These are phyloP conservation scores for Heimioporus sp. DNA, from an alignment of 768 basidiomycete genomes.

Conservation along the genomic window DNA sequence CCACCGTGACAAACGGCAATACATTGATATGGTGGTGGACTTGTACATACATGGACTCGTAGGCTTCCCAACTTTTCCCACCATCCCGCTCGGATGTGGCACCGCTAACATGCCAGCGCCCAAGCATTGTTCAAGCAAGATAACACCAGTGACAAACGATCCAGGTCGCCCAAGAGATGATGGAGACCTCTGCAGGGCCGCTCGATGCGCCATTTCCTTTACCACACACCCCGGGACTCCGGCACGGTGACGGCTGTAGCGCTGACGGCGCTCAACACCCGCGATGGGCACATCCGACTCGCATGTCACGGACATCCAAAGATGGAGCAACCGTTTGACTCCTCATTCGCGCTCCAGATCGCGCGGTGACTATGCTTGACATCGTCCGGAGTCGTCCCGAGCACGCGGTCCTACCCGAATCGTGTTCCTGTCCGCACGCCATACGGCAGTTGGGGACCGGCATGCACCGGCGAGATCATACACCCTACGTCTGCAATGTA, in stretches of 20 bases:
- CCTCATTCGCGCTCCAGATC: conserved; percentile 26
- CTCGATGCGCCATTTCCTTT: too few relatives aligned
- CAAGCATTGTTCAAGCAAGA: too few relatives aligned
- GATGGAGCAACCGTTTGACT: conserved; percentile 21
- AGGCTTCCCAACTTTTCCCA: too few relatives aligned
- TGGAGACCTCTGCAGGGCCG: too few relatives aligned
- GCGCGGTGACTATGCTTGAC: conserved; percentile 19
- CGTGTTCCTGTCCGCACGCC: conserved; percentile 37
- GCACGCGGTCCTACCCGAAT: conserved; percentile 5
- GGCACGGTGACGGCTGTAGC: conserved; percentile 16
- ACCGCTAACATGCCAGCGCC: too few relatives aligned
- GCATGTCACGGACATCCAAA: conserved; percentile 32
- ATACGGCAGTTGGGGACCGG: conserved; percentile 25
- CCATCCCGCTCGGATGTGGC: too few relatives aligned
- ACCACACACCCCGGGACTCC: too few relatives aligned
- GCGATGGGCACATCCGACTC: conserved; percentile 31
- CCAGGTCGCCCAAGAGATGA: too few relatives aligned
- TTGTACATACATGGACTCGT: too few relatives aligned
- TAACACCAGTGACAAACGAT: too few relatives aligned
- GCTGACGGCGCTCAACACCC: conserved; percentile 9
- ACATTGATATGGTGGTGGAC: too few relatives aligned
- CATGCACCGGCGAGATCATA: conserved; percentile 29
- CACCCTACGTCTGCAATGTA: conserved; percentile 36
- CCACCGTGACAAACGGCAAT: too few relatives aligned
- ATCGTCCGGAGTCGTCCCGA: conserved; percentile 13